Conservation (phyloP, 129 eudicot genomes). For the Silybum marianum region DNA sequence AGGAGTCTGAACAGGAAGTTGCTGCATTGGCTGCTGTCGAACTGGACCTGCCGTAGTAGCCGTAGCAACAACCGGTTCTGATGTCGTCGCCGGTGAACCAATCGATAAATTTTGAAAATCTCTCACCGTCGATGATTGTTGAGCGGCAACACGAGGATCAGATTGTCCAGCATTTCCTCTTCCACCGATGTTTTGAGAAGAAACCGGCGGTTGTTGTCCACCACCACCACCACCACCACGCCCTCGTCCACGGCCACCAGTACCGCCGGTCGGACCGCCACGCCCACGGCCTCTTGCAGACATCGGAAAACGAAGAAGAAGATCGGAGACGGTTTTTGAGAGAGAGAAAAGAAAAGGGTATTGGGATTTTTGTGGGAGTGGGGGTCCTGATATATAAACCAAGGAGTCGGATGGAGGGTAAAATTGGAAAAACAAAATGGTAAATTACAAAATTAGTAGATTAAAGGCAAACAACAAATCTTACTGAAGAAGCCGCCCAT, state of each 20-base stretch:
- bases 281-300: conserved; percentile 48
- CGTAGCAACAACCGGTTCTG: conserved; percentile 8
- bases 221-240: neutral
- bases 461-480: conserved; percentile 9
- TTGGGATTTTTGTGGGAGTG: neutral
- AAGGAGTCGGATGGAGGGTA: neutral
- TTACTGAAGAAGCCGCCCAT: neutral
- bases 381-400: conserved; percentile 2
- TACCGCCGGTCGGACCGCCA: conserved; percentile 20
- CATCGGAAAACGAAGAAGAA: conserved; percentile 18
- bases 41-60: neutral
- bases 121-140: neutral
- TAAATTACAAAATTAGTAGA: neutral
- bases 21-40: conserved; percentile 23
- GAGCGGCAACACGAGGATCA: neutral
- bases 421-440: neutral
- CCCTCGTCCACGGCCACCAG: conserved; percentile 39
- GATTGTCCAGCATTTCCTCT: conserved; percentile 25
- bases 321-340: conserved; percentile 18
- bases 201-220: neutral
- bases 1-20: neutral
- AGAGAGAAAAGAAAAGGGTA: conserved; percentile 2
- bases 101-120: neutral
- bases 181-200: conserved; percentile 14
- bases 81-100: conserved; percentile 15